phyloP scores from a whole-genome alignment of 441 rosid genomes.

The Theobroma grandiflorum region DNA sequence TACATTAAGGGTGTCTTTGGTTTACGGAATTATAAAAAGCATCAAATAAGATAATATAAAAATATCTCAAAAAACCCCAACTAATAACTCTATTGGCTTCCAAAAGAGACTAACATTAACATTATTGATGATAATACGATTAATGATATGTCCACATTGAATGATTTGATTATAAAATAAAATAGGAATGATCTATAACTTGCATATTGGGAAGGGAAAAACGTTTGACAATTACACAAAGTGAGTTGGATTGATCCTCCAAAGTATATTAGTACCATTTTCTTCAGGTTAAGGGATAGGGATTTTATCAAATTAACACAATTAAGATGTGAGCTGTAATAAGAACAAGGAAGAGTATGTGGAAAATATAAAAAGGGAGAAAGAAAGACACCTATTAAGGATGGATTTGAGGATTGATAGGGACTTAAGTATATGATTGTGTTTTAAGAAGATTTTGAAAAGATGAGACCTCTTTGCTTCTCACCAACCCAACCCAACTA shows the following conservation, averaged over 20 bases:
- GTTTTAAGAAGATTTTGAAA: conserved; percentile 45
- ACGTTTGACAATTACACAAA: neutral
- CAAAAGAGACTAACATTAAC: too few relatives aligned
- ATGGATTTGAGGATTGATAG: conserved; percentile 43
- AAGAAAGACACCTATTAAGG: conserved; percentile 26
- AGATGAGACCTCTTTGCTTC: conserved; percentile 53
- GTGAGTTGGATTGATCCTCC: too few relatives aligned
- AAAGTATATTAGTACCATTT: neutral
- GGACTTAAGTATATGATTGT: conserved; percentile 44
- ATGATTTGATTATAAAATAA: neutral
- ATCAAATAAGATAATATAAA: neutral
- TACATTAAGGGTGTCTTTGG: neutral
- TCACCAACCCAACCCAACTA: conserved; percentile 69
- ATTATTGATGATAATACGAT: neutral
- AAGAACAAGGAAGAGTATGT: neutral
- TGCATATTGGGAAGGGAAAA: neutral
- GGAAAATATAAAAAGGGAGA: neutral
- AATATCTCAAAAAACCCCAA: neutral
- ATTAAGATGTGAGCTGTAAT: neutral
- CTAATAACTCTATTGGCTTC: too few relatives aligned
- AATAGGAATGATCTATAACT: neutral
- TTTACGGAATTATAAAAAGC: neutral
- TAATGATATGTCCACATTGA: neutral
- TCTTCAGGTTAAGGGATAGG: neutral
- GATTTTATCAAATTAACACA: neutral